These are phyloP conservation scores for Albatrellus sp. DNA, from an alignment of 1,284 basidiomycete genomes.

Conservation along the genomic window DNA sequence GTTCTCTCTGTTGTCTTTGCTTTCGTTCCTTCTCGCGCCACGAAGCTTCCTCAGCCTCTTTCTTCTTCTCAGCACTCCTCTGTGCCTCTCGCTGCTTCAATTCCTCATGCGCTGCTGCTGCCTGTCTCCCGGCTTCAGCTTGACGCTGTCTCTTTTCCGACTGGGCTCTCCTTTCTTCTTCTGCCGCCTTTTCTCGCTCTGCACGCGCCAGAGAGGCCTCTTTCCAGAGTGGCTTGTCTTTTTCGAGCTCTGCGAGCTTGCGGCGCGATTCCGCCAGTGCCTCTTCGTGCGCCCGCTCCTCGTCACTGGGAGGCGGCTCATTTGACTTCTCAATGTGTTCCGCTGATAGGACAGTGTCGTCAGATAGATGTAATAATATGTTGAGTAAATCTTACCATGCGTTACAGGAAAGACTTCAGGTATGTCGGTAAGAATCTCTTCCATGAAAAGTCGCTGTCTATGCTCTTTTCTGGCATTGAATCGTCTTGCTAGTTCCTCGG, in stretches of 20 bases:
- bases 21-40: conserved; percentile 20
- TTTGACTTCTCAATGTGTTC: conserved; percentile 4
- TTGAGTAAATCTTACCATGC: neutral
- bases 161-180: conserved; percentile 18
- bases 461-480: conserved; percentile 24
- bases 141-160: conserved; percentile 20
- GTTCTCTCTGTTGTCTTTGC: conserved; percentile 24
- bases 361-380: no score
- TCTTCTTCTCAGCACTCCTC: conserved; percentile 13
- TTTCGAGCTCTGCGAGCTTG: conserved; percentile 58
- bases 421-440: conserved; percentile 21
- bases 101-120: conserved; percentile 13
- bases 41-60: conserved; percentile 14
- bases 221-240: conserved; percentile 52
- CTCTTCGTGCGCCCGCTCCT: conserved; percentile 18
- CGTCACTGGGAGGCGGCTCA: conserved; percentile 7
- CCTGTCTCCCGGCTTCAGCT: conserved; percentile 20
- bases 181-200: conserved; percentile 31
- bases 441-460: conserved; percentile 25
- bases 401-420: conserved; percentile 6
- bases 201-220: conserved; percentile 33
- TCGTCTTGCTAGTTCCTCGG: conserved; percentile 27
- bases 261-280: conserved; percentile 52
- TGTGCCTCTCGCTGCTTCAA: neutral
- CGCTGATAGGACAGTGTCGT: conserved; percentile 1